Conservation (phyloP, 345 rosid genomes). For the Eucalyptus erythrocorys region DNA sequence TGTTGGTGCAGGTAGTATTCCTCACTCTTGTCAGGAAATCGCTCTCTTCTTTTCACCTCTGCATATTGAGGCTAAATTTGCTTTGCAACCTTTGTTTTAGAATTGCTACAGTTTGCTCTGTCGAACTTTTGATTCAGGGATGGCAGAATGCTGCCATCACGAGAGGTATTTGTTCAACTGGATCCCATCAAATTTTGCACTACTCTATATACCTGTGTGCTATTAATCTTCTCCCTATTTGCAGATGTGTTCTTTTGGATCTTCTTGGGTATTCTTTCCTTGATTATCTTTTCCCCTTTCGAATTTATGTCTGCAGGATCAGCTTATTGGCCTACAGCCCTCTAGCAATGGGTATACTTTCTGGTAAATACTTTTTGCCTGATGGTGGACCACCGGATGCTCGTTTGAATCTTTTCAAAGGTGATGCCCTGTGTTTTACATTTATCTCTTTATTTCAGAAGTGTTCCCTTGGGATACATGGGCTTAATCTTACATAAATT, state of each 20-base stretch:
- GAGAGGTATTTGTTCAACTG: slow-evolving; percentile 24
- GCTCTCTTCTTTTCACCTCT: background rate
- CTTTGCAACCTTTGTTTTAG: slow-evolving; percentile 7
- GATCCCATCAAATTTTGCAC: background rate
- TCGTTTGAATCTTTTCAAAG: slow-evolving; percentile 45
- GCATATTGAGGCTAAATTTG: background rate
- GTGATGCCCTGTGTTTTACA: slow-evolving; percentile 1
- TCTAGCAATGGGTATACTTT: slow-evolving; percentile 57
- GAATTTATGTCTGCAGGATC: slow-evolving; percentile 13
- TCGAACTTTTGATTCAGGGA: slow-evolving; percentile 43
- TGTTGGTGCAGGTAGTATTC: slow-evolving; percentile 33
- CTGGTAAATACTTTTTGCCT: slow-evolving; percentile 44
- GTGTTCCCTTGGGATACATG: background rate
- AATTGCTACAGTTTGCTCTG: slow-evolving; percentile 45
- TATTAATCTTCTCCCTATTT: background rate
- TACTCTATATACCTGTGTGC: background rate
- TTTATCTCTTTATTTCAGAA: background rate
- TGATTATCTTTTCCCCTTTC: background rate
- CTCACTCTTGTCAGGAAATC: background rate
- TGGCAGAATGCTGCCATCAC: slow-evolving; percentile 58
- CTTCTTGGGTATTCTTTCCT: background rate
- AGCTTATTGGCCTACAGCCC: slow-evolving; percentile 58
- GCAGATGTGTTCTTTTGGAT: background rate
- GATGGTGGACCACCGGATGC: slow-evolving; percentile 37
- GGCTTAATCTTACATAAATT: background rate